These are phyloP conservation scores for Cystobasidium sp. DNA, from an alignment of 1,284 basidiomycete genomes.

Conservation along the genomic window DNA sequence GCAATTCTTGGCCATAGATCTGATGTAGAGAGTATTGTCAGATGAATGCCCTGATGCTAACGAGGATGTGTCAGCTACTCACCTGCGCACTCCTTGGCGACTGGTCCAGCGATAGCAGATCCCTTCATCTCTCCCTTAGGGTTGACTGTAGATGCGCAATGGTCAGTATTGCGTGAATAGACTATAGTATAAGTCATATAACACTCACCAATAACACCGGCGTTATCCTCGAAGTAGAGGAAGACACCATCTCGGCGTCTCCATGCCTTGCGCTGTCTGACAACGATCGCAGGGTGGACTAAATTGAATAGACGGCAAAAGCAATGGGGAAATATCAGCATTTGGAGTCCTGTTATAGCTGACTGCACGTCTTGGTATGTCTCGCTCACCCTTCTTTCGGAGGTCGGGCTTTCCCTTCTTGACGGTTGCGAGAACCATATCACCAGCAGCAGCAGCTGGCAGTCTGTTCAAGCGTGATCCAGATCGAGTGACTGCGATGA, in stretches of 20 bases:
- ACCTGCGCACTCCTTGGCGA: constrained; percentile 89
- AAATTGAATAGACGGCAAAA: constrained; percentile 31
- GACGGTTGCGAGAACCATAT: constrained; percentile 96
- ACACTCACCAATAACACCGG: constrained; percentile 79
- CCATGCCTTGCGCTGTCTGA: constrained; percentile 99
- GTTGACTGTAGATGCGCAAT: constrained; percentile 63
- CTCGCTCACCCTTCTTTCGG: constrained; percentile 90
- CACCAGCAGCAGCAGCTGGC: constrained; percentile 93
- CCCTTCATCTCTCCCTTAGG: constrained; percentile 99
- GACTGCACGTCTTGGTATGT: no score
- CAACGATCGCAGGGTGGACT: constrained; percentile 97
- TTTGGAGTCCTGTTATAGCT: no score
- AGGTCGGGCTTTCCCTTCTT: constrained; percentile 99
- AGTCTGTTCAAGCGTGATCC: constrained; percentile 97
- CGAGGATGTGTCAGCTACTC: neutral
- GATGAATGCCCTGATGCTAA: neutral
- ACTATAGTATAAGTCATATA: neutral
- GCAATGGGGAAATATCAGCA: constrained; percentile 4
- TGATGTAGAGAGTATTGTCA: constrained; percentile 59
- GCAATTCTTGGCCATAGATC: constrained; percentile 99
- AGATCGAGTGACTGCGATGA: constrained; percentile 89
- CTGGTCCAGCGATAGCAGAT: constrained; percentile 87
- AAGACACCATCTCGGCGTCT: constrained; percentile 96
- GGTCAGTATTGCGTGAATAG: constrained; percentile 54
- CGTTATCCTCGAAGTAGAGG: constrained; percentile 99